Base-by-base conservation (phyloP, 2,329 filamentous ascomycete species). In the Colletotrichum paranaense region DNA sequence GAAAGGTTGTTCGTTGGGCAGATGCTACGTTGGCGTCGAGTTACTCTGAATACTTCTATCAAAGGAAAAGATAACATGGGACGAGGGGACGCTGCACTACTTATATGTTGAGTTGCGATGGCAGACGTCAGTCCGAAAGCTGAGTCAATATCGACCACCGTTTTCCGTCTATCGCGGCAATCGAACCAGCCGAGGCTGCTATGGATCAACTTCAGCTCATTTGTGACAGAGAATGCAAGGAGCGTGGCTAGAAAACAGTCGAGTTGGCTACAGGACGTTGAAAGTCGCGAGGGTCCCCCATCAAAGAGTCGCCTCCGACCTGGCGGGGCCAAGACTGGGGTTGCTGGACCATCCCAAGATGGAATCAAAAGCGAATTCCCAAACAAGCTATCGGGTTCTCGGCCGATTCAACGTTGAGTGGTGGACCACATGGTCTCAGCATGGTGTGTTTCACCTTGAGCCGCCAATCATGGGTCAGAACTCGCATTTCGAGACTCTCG, bases 21-120 rank as follows among this genome's bases (percentile, higher is more conserved):
- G 19, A 16, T 52, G 42, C 30, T 52, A 32, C 60, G 42, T 7
- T 56, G 6, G 14, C 42, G 4, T 66, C 26, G 30, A 55, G 30
- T 46, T 24, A 55, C 5, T 24, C 7, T 19, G 22, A 35, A 26
- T 2, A 32, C 12, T 26, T 16, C 9, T n/a, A 9, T n/a, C 16
- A 19, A 38, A n/a, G 4, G 6, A 2, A 5, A 8, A 62, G 49
- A 1, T 6, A 8, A 62, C 35, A 57, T 72, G 56, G 62, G 46
- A 67, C 24, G 71, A 72, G 60, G 60, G 60, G 49, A 59, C 32
- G 38, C 11, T 55, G 19, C 30, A 3, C 7, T 62, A 52, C 68
- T 67, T 62, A 72, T 72, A 72, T 28, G 12, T 35, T 35, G n/a
- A 62, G n/a, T 60, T 65, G 62, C 62, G 71, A 67, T 74, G 71